phyloP scores from a whole-genome alignment of 257 asterid genomes.

The Buddleja alternifolia region DNA sequence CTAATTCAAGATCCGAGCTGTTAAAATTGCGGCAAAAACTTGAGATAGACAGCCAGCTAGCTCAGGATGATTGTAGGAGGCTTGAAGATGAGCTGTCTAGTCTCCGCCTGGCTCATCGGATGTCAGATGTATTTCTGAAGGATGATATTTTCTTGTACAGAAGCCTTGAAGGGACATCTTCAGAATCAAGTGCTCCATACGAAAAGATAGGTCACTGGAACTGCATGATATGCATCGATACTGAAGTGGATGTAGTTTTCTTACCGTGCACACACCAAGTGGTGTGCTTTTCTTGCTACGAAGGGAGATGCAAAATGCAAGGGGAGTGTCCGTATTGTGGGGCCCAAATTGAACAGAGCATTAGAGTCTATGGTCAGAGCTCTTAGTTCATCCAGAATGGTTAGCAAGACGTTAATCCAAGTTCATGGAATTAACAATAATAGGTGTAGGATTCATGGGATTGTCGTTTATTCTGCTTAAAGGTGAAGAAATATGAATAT shows the following conservation, averaged over 20 bases:
- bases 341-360: constrained; percentile 23
- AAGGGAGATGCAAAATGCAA: neutral
- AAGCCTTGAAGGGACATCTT: constrained; percentile 10
- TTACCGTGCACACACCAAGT: constrained; percentile 40
- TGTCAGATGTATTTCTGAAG: constrained; percentile 12
- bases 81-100: constrained; percentile 34
- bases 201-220: constrained; percentile 6
- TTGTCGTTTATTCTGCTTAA: too few relatives aligned
- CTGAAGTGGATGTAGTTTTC: constrained; percentile 30
- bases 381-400: neutral
- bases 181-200: neutral
- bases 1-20: constrained; percentile 15
- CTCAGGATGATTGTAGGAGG: constrained; percentile 21
- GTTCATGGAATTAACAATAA: neutral
- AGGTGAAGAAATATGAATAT: too few relatives aligned
- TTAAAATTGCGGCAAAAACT: constrained; percentile 27
- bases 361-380: constrained; percentile 22
- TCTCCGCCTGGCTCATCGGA: constrained; percentile 23
- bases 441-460: too few relatives aligned
- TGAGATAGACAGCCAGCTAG: constrained; percentile 22
- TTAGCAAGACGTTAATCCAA: neutral
- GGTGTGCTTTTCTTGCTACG: constrained; percentile 28
- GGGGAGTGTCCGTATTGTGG: constrained; percentile 29
- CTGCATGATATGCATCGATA: constrained; percentile 34
- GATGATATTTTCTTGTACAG: neutral